Base-by-base conservation (phyloP, 345 rosid genomes). In the Linum tenue region DNA sequence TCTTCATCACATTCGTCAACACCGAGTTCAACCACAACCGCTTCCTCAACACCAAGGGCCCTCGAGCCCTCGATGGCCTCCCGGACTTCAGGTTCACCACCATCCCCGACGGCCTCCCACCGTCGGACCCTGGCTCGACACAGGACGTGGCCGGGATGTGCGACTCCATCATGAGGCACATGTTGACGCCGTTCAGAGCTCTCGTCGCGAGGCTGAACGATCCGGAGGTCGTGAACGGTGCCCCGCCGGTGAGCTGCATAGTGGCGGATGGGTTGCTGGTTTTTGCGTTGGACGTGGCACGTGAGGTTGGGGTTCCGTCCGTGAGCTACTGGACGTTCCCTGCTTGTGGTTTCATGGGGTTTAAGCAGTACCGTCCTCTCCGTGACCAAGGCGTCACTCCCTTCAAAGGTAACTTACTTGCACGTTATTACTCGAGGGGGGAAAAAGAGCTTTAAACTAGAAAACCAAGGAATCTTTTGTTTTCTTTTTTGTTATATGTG, bases 201-300 rank as follows among this genome's bases (percentile, higher is more conserved):
- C 53, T 48, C 3, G 14, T 48, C 14, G 2, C 14, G 15, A 48
- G 14, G 14, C 14, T 48, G 14, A 48, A 48, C 14, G 53, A 48
- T 9, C 53, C 15, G 2, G 14, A 48, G 53, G 3, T 48, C 53
- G 53, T 5, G 12, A 48, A 15, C 14, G 53, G 53, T 9, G 9
- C 4, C 14, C 72, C 72, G 7, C 42, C 72, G 0, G 72, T 69
- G 5, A 69, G 44, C 41, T 69, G 66, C 41, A 61, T 69, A 39
- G 55, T 69, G 9, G 55, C 72, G 5, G 72, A 69, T 39, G 67
- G 72, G 12, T 51, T 69, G 66, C 37, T 62, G 59, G 7, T 40
- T 2, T 55, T 69, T 53, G 56, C 61, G 5, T 4, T 61, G 8
- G n/a, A 22, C 5, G 72, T 35, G 12, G 72, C 72, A 14, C 42